Evolutionary conservation across 768 basidiomycete species (phyloP).

Genomic region (Rubroboletus satanas): DNA sequence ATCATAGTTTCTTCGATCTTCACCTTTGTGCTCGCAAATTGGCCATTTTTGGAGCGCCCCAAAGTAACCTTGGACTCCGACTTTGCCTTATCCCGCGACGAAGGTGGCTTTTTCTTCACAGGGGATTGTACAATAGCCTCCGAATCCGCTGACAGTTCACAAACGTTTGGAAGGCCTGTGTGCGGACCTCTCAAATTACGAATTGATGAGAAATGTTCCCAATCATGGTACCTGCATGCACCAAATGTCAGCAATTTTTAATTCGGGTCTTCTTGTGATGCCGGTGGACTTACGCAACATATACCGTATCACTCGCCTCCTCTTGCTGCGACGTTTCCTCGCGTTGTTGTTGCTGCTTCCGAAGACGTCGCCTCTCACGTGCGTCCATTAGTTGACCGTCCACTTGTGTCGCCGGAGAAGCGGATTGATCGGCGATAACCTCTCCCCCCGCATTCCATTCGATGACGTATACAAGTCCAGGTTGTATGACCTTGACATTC

Average conservation of each 20-base stretch:
- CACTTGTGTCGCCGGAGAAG: slow-evolving; percentile 26
- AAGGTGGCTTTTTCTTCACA: slow-evolving; percentile 34
- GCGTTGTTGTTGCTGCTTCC: slow-evolving; percentile 37
- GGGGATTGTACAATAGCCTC: slow-evolving; percentile 31
- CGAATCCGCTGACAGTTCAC: slow-evolving; percentile 42
- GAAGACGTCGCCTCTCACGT: slow-evolving; percentile 43
- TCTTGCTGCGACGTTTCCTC: slow-evolving; percentile 22
- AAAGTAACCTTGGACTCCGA: slow-evolving; percentile 14
- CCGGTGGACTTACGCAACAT: slow-evolving; percentile 72
- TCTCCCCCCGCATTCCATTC: slow-evolving; percentile 69
- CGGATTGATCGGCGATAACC: slow-evolving; percentile 25
- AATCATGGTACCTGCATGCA: slow-evolving; percentile 72
- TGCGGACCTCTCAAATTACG: slow-evolving; percentile 85
- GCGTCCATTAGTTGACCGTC: slow-evolving; percentile 28
- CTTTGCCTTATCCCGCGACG: slow-evolving; percentile 30
- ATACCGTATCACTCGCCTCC: slow-evolving; percentile 46
- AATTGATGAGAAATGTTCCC: slow-evolving; percentile 95
- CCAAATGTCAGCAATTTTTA: slow-evolving; percentile 10
- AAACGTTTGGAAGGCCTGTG: slow-evolving; percentile 62
- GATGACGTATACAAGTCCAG: slow-evolving; percentile 87
- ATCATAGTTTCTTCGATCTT: slow-evolving; percentile 20
- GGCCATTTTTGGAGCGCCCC: slow-evolving; percentile 23
- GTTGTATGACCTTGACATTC: slow-evolving; percentile 90
- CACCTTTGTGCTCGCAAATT: slow-evolving; percentile 19
- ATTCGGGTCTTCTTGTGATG: slow-evolving; percentile 5